Evolutionary conservation across 139 green algal genomes (phyloP).

Genomic region (Coelastrella sp.): DNA sequence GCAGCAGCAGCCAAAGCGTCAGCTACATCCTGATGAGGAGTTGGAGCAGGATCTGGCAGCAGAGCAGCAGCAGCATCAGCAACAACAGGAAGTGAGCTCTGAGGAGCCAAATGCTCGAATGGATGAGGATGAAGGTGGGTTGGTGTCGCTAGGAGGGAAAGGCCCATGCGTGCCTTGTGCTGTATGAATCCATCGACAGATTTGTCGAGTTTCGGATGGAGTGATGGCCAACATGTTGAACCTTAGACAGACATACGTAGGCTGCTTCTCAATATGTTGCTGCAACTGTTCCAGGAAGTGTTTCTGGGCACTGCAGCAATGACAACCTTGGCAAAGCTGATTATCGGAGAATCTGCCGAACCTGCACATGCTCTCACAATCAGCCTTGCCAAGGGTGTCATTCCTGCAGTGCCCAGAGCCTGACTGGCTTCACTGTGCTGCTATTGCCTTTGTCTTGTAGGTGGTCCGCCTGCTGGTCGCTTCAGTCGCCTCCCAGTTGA

Average conservation of each 20-base stretch:
- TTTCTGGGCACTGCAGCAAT: too few species aligned
- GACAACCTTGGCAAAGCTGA: too few species aligned
- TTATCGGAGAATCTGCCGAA: too few species aligned
- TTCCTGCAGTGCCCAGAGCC: too few species aligned
- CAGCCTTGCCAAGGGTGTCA: too few species aligned
- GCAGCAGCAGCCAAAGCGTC: slow-evolving; percentile 30
- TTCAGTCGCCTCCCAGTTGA: slow-evolving; percentile 75
- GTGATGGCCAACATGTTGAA: too few species aligned
- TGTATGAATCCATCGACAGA: not conserved
- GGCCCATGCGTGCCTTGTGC: not conserved
- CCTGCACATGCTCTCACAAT: too few species aligned
- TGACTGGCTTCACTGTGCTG: not conserved
- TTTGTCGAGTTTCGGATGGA: too few species aligned
- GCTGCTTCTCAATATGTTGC: too few species aligned
- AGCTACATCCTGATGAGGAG: slow-evolving; percentile 71
- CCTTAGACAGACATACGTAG: too few species aligned
- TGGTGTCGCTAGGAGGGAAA: not conserved
- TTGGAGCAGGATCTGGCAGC: slow-evolving; percentile 54
- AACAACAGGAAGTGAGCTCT: slow-evolving; percentile 9
- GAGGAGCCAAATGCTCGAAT: not conserved
- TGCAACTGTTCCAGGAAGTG: too few species aligned
- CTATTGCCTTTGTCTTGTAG: not conserved
- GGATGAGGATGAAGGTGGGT: not conserved
- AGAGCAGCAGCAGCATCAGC: slow-evolving; percentile 28
- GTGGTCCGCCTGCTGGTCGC: slow-evolving; percentile 51